These are phyloP conservation scores for Liriodendron chinense DNA, from an alignment of 164 flowering plant genomes.

Conservation along the genomic window DNA sequence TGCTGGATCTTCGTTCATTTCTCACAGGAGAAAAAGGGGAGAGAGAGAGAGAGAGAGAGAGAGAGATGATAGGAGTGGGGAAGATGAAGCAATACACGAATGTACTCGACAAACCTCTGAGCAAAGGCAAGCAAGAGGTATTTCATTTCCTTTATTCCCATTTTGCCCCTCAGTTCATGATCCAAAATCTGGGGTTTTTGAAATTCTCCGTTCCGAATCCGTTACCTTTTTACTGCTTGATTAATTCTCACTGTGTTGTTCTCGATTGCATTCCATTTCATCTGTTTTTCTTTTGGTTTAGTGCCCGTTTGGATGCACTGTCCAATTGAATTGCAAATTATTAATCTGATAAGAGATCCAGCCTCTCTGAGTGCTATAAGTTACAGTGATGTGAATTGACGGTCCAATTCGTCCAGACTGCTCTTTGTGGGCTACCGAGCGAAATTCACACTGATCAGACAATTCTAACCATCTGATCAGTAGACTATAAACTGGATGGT, in stretches of 20 bases:
- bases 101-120: conserved; percentile 92
- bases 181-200: neutral
- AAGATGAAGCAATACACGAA: conserved; percentile 91
- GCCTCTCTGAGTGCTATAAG: too few species aligned
- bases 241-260: neutral
- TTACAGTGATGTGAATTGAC: too few species aligned
- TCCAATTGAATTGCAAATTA: too few species aligned
- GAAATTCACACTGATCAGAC: too few species aligned
- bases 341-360: too few species aligned
- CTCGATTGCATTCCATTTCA: neutral
- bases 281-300: too few species aligned
- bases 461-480: too few species aligned
- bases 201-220: neutral
- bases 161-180: neutral
- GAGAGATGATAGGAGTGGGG: conserved; percentile 83
- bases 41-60: neutral
- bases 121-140: conserved; percentile 99
- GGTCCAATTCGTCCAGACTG: too few species aligned
- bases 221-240: neutral
- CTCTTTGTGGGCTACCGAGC: too few species aligned
- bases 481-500: too few species aligned
- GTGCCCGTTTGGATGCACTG: too few species aligned
- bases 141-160: neutral
- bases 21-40: too few species aligned
- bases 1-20: neutral